phyloP scores from a whole-genome alignment of 192 early-diverging fungal genomes.

The Pilobolus umbonatus region DNA sequence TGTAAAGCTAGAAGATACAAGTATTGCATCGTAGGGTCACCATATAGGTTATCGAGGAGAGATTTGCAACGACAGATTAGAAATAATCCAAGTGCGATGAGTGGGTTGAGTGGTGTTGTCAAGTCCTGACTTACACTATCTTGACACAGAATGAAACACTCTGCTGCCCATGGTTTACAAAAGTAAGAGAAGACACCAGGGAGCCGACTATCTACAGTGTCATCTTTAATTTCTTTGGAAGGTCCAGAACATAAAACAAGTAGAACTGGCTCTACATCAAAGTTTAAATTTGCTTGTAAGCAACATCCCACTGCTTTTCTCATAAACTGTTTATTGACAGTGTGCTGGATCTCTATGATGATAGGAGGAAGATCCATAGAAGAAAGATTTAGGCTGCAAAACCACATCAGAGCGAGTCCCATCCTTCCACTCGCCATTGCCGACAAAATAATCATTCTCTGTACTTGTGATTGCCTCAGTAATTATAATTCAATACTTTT shows the following conservation, averaged over 20 bases:
- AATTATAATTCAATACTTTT: conserved; percentile 5
- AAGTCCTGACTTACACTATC: background rate
- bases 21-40: no score
- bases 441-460: background rate
- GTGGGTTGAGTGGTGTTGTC: no score
- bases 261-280: background rate
- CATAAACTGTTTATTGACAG: background rate
- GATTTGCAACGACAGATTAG: no score
- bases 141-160: conserved; percentile 3
- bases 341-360: conserved; percentile 3
- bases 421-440: background rate
- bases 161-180: conserved; percentile 5
- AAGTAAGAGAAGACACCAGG: conserved; percentile 3
- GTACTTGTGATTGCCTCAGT: background rate
- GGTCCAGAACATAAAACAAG: conserved; percentile 3
- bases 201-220: background rate
- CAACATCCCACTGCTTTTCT: background rate
- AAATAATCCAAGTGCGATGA: no score
- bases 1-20: no score
- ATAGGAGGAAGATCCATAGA: background rate
- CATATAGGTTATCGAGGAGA: no score
- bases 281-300: background rate
- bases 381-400: background rate
- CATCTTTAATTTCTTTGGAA: background rate
- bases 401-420: conserved; percentile 3